A percentile compares a stretch with the other conserved stretches of the same genome.
Evolutionary conservation across 2,329 filamentous ascomycete genomes (phyloP).

Genomic region (Xenoacremonium recifei): DNA sequence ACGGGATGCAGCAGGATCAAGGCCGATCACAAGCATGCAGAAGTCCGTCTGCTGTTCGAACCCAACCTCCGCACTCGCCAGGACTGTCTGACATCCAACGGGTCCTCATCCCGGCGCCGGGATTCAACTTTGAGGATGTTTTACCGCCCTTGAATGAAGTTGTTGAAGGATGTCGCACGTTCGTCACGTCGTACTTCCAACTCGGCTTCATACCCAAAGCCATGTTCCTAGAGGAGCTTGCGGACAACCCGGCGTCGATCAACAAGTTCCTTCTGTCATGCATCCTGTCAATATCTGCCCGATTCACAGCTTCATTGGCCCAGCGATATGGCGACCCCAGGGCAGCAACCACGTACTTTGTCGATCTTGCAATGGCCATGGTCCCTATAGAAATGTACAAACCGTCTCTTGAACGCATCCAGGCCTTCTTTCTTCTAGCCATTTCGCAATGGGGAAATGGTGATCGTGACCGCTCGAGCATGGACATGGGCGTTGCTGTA

Average conservation of each 20-base stretch:
- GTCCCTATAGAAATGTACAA: constrained; percentile 28
- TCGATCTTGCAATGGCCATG: constrained; percentile 21
- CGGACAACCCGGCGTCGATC: constrained; percentile 14
- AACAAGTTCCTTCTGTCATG: constrained; percentile 28
- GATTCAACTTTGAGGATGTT: constrained; percentile 2
- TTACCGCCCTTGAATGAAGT: constrained; percentile 25
- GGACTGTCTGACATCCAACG: not conserved
- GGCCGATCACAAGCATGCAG: not conserved
- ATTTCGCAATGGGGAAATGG: constrained; percentile 34
- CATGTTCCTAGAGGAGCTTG: constrained; percentile 28
- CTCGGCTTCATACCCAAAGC: constrained; percentile 32
- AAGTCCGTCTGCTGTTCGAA: not conserved
- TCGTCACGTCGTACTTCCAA: constrained; percentile 30
- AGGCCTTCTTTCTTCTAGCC: constrained; percentile 31
- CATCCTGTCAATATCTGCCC: constrained; percentile 30
- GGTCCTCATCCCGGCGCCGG: not conserved
- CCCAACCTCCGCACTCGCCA: not conserved
- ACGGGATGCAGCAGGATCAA: not conserved
- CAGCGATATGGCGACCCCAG: constrained; percentile 20
- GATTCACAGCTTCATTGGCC: constrained; percentile 28
- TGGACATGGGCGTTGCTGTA: constrained; percentile 38
- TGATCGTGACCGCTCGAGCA: constrained; percentile 29
- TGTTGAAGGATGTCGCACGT: constrained; percentile 26
- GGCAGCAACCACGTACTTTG: constrained; percentile 27
- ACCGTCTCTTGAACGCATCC: constrained; percentile 26